Evolutionary conservation across 2,329 filamentous ascomycete genomes (phyloP), one percentile per base, ranked within the genome.

Genomic region (Arachnopeziza araneosa): DNA sequence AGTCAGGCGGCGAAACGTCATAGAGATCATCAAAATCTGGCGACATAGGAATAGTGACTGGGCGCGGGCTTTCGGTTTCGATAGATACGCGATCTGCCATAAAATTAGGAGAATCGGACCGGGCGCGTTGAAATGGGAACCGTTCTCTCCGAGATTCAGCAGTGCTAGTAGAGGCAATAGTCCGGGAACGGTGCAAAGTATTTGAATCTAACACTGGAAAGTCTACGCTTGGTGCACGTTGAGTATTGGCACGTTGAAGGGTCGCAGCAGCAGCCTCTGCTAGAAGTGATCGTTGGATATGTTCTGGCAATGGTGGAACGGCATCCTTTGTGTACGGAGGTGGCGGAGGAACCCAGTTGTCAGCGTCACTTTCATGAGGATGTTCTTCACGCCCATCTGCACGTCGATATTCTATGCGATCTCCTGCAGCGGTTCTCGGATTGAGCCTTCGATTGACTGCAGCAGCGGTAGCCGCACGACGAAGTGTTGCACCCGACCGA

Each of bases 281-380:
- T 21, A 68, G 63, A 17, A 73, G 60, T 44, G 69, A 70, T 64
- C 70, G 67, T 54, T 71, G 71, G 24, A 74, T 71, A 57, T 73
- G 68, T 49, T 72, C 71, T 24, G 72, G 72, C 24, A 73, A 58
- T 30, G 68, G 68, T 44, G 68, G 66, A 44, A 77, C 71, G n/a
- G 75, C 74, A 0, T 89, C 85, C 58, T 84, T 83, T 50, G 86
- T 84, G 68, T 96, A 96, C 0, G 90, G 90, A 2, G 91, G 91
- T 9, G 91, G 91, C 5, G 91, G 91, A 5, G 90, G 89, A 4
- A 92, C 88, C 91, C 91, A 96, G 67, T 93, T 91, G 68, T 95
- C 91, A 3, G 90, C 90, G 71, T 95, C 90, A 64, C 90, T 93
- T 73, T 95, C 90, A 72, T 95, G 90, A 3, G 90, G 90, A 66